phyloP scores from a whole-genome alignment of 306 rosid species.

The barrel medic (Medicago truncatula) region MtrunA17r5.0-ANR NC_053043.1:3072001-3072500 shows the following conservation, averaged over 20 bases:
- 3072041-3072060: not conserved
- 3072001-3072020: not conserved
- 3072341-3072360: constrained; percentile 16
- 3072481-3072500: constrained; percentile 65
- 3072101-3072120: not conserved
- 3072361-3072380: constrained; percentile 78
- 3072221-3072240: constrained; percentile 2
- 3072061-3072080: not conserved
- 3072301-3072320: constrained; percentile 13
- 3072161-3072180: not conserved
- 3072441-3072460: constrained; percentile 92
- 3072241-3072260: not conserved
- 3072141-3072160: not conserved
- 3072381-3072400: constrained; percentile 75
- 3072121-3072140: not conserved
- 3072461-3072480: constrained; percentile 77
- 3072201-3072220: not conserved
- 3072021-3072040: not conserved
- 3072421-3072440: constrained; percentile 68
- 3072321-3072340: not conserved
- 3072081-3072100: not conserved
- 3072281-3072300: constrained; percentile 19
- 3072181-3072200: constrained; percentile 1
- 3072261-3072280: constrained; percentile 8
- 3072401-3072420: constrained; percentile 62